Evolutionary conservation across 148 eudicot genomes (phyloP), one percentile per base, ranked within the genome.

Genomic region (Spergularia bocconei): DNA sequence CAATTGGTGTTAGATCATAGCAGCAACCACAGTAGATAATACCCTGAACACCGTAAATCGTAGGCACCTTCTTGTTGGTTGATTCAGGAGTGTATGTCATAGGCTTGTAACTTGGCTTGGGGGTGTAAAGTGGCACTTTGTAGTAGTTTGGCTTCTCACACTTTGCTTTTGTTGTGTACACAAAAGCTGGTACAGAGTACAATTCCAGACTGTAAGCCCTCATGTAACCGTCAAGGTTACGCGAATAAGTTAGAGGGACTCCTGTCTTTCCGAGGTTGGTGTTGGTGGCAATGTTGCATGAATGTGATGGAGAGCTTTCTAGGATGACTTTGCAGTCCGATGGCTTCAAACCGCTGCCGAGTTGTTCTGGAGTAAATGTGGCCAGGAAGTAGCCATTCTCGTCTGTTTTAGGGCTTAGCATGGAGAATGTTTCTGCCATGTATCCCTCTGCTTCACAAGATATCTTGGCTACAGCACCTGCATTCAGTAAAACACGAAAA

Each of bases 361-460:
- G 79, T 51, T 80, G 74, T 71, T 80, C 59, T 13, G 71, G 79
- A 4, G 83, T 75, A 36, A 80, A 80, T 55, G 83, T 80, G 21
- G 79, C 83, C 33, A 80, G 66, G 67, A 70, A 80, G 57, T 76
- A 80, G 38, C 83, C 83, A 50, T 76, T 80, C n/a, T 75, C 72
- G 19, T 80, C 79, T 5, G 83, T 76, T 76, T 80, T 75, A 0
- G 79, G 79, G 6, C 79, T 76, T 29, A 48, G 15, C 67, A 33
- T 70, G 20, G 83, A 70, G 62, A 75, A 80, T 17, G 50, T 76
- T 15, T 60, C 65, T 23, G 23, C 39, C 57, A 67, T 68, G 67
- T 76, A 29, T 57, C 79, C 79, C 67, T 80, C 50, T 41, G 72
- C 57, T 66, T 70, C 55, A 66, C 83, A 80, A 10, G 76, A 55